These are phyloP conservation scores for Rhynchospora tenuis DNA, from an alignment of 176 grass and related monocot species.

Conservation along the genomic window DNA sequence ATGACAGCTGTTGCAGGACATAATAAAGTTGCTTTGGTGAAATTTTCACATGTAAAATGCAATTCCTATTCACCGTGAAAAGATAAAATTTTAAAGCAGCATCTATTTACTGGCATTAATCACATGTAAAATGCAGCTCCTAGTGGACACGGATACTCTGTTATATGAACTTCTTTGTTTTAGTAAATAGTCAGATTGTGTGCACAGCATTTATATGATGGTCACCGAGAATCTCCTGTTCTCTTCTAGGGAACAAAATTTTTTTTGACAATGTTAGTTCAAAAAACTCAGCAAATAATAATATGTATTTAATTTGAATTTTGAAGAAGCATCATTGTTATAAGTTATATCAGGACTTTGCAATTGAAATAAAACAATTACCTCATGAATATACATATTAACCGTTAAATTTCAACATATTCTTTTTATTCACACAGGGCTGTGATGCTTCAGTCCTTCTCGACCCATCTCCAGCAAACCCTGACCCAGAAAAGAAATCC, in stretches of 20 bases:
- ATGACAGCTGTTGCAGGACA: neutral
- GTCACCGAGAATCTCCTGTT: no score
- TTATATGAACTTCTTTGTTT: neutral
- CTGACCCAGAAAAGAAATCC: neutral
- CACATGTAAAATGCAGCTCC: neutral
- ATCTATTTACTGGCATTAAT: neutral
- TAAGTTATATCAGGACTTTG: neutral
- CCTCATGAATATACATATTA: neutral
- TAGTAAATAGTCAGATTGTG: neutral
- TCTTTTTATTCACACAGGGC: neutral
- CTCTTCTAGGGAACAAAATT: no score
- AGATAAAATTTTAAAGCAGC: rapidly evolving
- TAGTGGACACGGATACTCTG: neutral
- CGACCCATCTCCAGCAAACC: neutral
- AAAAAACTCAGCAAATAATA: neutral
- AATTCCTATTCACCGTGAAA: no score
- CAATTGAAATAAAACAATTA: neutral
- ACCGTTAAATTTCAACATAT: neutral
- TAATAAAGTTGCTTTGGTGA: no score
- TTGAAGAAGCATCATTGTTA: neutral
- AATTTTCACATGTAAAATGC: neutral
- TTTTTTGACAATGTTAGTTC: no score
- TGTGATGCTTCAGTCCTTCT: neutral
- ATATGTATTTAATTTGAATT: no score
- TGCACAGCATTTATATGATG: no score